Conservation (phyloP, 345 rosid species). For the Linum usitatissimum region DNA sequence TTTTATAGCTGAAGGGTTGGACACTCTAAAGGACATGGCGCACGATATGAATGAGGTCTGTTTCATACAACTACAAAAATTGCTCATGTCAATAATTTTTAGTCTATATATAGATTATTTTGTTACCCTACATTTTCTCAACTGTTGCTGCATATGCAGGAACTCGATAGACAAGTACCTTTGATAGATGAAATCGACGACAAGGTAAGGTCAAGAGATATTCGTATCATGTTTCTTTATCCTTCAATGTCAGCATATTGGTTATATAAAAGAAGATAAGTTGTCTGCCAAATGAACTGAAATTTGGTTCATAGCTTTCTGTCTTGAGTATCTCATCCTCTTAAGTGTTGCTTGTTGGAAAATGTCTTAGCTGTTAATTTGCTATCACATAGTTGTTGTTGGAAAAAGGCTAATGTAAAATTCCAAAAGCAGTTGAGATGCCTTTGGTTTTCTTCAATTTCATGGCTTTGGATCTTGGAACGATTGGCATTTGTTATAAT, state of each 20-base stretch:
- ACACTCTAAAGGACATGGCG: conserved; percentile 22
- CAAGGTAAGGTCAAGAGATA: conserved; percentile 12
- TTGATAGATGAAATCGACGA: conserved; percentile 26
- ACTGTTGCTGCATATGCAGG: conserved; percentile 11
- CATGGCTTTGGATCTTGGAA: background rate
- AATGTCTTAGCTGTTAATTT: background rate
- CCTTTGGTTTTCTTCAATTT: no score
- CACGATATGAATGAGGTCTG: conserved; percentile 25
- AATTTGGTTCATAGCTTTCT: background rate
- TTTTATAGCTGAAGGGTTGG: conserved; percentile 25
- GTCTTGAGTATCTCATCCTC: background rate
- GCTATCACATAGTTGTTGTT: no score
- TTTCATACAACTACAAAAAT: background rate
- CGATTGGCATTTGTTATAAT: conserved; percentile 1
- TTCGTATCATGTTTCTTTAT: background rate
- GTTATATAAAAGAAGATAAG: background rate
- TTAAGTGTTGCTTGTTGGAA: background rate
- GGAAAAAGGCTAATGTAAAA: no score
- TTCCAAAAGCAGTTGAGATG: no score
- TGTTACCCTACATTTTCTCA: background rate
- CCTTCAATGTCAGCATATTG: background rate
- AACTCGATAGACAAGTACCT: conserved; percentile 23
- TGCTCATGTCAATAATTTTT: background rate
- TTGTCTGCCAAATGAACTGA: background rate
- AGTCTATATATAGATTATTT: background rate